A percentile compares a stretch with the other conserved stretches of the same genome.
Evolutionary conservation across 208 protist species (phyloP).

Genomic region (Trichomonas tenax): DNA sequence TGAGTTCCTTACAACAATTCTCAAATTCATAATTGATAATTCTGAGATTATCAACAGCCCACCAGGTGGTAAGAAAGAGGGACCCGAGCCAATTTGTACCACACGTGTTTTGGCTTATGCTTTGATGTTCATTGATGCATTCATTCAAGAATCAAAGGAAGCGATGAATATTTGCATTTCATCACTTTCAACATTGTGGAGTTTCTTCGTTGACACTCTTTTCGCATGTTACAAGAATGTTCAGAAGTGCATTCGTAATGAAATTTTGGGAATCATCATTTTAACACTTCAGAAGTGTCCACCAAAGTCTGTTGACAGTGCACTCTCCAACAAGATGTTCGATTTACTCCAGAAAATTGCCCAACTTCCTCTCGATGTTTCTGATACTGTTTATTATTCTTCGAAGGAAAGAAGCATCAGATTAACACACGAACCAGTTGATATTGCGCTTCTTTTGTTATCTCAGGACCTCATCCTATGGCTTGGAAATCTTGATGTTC

Average conservation of each 20-base stretch:
- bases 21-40: neutral
- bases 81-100: neutral
- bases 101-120: neutral
- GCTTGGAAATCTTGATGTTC: neutral
- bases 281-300: neutral
- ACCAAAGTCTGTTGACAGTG: neutral
- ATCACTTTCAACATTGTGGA: neutral
- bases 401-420: neutral
- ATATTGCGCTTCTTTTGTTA: neutral
- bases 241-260: neutral
- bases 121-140: neutral
- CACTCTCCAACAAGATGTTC: neutral
- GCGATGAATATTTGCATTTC: neutral
- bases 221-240: conserved; percentile 12
- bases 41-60: neutral
- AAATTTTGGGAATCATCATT: conserved; percentile 4
- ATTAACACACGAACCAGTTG: neutral
- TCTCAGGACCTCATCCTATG: neutral
- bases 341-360: neutral
- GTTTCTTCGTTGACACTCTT: neutral
- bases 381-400: neutral
- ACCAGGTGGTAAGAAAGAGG: neutral
- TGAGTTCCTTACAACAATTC: neutral
- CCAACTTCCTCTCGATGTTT: neutral
- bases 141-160: neutral